phyloP scores from a whole-genome alignment of 257 asterid species.

The Knoxia roxburghii region DNA sequence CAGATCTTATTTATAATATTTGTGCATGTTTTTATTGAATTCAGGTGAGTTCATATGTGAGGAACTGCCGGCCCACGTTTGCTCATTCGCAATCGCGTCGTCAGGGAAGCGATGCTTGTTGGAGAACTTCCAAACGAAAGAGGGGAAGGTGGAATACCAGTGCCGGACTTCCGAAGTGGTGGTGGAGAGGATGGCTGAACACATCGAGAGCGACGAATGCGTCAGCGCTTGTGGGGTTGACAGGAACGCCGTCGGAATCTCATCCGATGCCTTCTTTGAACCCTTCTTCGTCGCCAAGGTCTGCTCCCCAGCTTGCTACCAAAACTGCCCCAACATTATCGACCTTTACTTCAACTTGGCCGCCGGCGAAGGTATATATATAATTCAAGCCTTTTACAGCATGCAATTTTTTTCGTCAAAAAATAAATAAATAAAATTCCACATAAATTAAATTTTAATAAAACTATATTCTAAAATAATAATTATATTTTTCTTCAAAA shows the following conservation, averaged over 20 bases:
- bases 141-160: constrained; percentile 37
- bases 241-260: constrained; percentile 58
- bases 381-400: too few relatives aligned
- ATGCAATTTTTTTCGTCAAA: too few relatives aligned
- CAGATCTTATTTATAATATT: too few relatives aligned
- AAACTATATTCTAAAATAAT: too few relatives aligned
- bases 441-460: too few relatives aligned
- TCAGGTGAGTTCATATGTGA: constrained; percentile 76
- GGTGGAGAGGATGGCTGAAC: constrained; percentile 52
- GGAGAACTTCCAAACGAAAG: constrained; percentile 43
- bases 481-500: too few relatives aligned
- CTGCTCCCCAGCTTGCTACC: constrained; percentile 64
- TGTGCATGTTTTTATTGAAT: background rate
- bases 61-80: constrained; percentile 42
- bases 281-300: constrained; percentile 48
- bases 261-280: constrained; percentile 63
- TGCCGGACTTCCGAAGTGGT: constrained; percentile 76
- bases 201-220: constrained; percentile 70
- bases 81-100: constrained; percentile 69
- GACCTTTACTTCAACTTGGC: constrained; percentile 85
- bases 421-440: too few relatives aligned
- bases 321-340: constrained; percentile 71
- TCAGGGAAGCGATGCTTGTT: constrained; percentile 83
- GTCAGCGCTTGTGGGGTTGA: constrained; percentile 62
- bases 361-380: constrained; percentile 61